A percentile compares a stretch with the other conserved stretches of the same genome.
These are phyloP conservation scores for Thermomyces lanuginosus DNA, from an alignment of 2,329 filamentous ascomycete species.

Conservation along the genomic window DNA sequence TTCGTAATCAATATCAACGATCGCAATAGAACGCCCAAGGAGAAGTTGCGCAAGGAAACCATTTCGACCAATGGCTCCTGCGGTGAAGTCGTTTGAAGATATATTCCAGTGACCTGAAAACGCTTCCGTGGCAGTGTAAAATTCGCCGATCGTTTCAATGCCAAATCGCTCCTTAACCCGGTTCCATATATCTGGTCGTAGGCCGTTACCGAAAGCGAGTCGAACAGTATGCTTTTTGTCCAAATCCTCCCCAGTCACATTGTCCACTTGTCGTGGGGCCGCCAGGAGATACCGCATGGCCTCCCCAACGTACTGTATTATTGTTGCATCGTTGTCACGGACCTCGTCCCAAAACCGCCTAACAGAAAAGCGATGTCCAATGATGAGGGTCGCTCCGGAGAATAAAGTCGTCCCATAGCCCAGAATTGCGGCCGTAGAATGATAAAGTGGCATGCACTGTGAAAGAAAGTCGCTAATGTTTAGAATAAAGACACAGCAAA, in stretches of 20 bases:
- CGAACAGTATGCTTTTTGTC: constrained; percentile 60
- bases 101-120: constrained; percentile 55
- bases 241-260: constrained; percentile 47
- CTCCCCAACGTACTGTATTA: constrained; percentile 78
- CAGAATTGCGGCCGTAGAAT: constrained; percentile 59
- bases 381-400: constrained; percentile 47
- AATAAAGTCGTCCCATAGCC: constrained; percentile 47
- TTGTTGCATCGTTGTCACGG: constrained; percentile 51
- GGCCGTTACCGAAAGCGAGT: constrained; percentile 65
- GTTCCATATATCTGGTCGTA: constrained; percentile 75
- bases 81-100: constrained; percentile 52
- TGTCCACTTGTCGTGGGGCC: constrained; percentile 44
- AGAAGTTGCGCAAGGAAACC: constrained; percentile 46
- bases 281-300: constrained; percentile 68
- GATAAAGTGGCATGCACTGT: constrained; percentile 80
- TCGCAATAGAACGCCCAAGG: constrained; percentile 34
- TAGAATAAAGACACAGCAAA: background rate
- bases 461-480: constrained; percentile 6
- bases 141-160: constrained; percentile 57
- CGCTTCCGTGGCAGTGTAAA: constrained; percentile 67
- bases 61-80: constrained; percentile 62
- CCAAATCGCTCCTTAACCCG: constrained; percentile 67
- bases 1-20: constrained; percentile 56
- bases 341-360: constrained; percentile 62
- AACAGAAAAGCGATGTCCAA: constrained; percentile 66